Evolutionary conservation across 345 rosid genomes (phyloP).

Genomic region (Luvunga scandens): DNA sequence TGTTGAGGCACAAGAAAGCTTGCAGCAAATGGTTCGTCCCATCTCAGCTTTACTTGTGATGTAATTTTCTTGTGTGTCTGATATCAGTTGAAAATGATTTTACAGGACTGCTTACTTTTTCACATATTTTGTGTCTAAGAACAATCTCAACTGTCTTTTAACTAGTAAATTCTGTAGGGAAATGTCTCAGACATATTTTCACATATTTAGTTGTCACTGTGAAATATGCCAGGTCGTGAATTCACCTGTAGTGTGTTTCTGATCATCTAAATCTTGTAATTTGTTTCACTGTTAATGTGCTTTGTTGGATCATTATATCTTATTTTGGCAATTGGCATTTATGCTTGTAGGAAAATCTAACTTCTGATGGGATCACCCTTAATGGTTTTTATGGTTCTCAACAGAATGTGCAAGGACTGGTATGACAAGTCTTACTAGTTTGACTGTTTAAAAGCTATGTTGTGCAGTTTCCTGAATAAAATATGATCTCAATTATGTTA

Average conservation of each 20-base stretch:
- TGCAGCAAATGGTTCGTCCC: slow-evolving; percentile 45
- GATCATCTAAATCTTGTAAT: neutral
- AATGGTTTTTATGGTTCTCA: slow-evolving; percentile 44
- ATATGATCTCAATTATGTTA: neutral
- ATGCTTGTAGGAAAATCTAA: slow-evolving; percentile 40
- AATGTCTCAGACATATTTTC: neutral
- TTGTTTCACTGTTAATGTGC: neutral
- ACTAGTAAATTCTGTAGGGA: neutral
- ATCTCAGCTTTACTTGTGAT: neutral
- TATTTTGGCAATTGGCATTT: slow-evolving; percentile 1
- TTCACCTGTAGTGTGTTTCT: neutral
- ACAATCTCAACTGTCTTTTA: neutral
- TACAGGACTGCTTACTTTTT: neutral
- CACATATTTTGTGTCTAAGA: neutral
- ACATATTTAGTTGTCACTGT: neutral
- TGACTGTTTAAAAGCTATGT: neutral
- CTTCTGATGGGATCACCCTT: slow-evolving; percentile 44
- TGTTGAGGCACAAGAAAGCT: slow-evolving; percentile 38
- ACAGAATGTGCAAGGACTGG: slow-evolving; percentile 52
- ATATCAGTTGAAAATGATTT: neutral
- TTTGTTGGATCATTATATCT: neutral
- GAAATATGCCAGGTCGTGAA: neutral
- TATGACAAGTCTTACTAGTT: slow-evolving; percentile 14
- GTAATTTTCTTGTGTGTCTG: neutral
- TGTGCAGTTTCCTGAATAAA: neutral